Base-by-base conservation (phyloP, 139 green algal species). In the Chara braunii region DNA sequence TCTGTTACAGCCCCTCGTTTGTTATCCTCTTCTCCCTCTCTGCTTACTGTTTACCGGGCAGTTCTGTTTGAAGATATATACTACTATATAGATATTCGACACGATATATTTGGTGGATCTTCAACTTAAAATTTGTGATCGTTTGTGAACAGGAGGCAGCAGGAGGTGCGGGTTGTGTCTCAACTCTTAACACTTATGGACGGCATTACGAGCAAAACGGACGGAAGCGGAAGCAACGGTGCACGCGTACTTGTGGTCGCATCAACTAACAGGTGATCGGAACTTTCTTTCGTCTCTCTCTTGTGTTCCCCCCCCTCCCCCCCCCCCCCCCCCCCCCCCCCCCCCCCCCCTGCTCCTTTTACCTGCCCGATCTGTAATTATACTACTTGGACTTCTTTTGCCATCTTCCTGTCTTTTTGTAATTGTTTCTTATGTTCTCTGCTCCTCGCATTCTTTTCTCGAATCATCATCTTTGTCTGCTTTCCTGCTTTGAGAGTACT, bases 101-200 rank as follows among this genome's bases (percentile, higher is more conserved):
- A n/a, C n/a, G n/a, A n/a, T n/a, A n/a, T 48, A 18, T 18, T 48
- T 48, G 40, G 18, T 48, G 18, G 18, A 48, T 18, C 40, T 48
- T 18, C 40, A 48, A 18, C 18, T 48, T 18, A 48, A 14, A 48
- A 48, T 18, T 18, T 18, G 18, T 48, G 40, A 18, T 26, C 18
- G 12, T 11, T 36, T 26, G 50, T 58, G 9, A 11, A 33, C 60
- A 37, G 65, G 6, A 50, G 70, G 4, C 75, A 78, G 42, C 86
- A 93, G 37, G 89, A 96, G 44, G 74, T 83, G 7, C 72, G 90
- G 0, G 74, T 97, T 1, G 91, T 95, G 4, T 86, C 87, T 2
- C 91, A 97, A 77, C 78, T 98, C 56, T 83, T 98, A 3, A 96
- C 92, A 1, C 83, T 98, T 14, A 72, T 98, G 54, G 91, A 98